Evolutionary conservation across 805 yeast species (phyloP), one percentile per base, ranked within the genome.

Genomic region (Candida montana): DNA sequence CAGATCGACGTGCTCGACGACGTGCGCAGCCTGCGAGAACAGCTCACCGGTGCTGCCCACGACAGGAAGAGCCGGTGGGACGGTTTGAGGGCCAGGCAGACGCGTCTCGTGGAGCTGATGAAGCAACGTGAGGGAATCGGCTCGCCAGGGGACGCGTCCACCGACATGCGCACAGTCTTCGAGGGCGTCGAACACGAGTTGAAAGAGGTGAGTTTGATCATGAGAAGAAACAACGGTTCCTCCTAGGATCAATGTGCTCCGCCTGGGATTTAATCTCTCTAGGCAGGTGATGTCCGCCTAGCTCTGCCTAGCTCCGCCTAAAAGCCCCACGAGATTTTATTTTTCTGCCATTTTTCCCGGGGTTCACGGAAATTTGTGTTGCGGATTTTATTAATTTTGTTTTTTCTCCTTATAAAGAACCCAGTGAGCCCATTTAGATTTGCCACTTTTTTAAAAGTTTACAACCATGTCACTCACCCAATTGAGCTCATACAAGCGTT

Each of bases 401-500:
- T 21, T 21, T 9, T 21, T 21, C 24, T 21, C 24, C 24, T 21
- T n/a, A 6, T 7, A n/a, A 28, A 26, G 9, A 26, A 9, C 9
- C 28, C 9, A 9, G 12, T 12, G 12, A 26, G 28, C 28, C 9
- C 28, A 26, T 10, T n/a, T n/a, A n/a, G n/a, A n/a, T n/a, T n/a
- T n/a, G n/a, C n/a, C n/a, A n/a, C n/a, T n/a, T n/a, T n/a, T n/a
- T n/a, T n/a, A n/a, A n/a, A n/a, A n/a, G n/a, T n/a, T n/a, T n/a
- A n/a, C n/a, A n/a, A n/a, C n/a, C n/a, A 40, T 32, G 35, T 24
- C 37, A 33, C 38, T 40, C 34, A 53, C 81, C 41, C 90, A 86
- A 52, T 76, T 89, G 56, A 79, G 91, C 48, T 82, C 96, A 38
- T 93, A 95, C 95, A 72, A 79, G 52, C 69, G 79, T 55, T 77